Base-by-base conservation (phyloP, 1,284 basidiomycete species). In the Uromyces viciae-fabae region DNA sequence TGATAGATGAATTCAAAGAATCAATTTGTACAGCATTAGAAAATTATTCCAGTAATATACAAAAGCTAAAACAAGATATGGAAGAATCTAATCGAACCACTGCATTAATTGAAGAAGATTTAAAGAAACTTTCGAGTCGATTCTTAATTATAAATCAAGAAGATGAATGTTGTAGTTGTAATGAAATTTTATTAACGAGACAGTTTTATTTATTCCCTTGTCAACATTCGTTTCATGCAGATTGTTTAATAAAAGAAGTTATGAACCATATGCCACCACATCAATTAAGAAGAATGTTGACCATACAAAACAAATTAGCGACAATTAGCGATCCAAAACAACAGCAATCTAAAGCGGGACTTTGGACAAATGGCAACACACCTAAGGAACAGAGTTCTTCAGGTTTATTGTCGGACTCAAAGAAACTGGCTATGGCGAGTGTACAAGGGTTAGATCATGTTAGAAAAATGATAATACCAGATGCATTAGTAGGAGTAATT, bases 171-270 rank as follows among this genome's bases (percentile, higher is more conserved):
- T 91, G 92, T 33, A 89, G 90, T 56, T 99, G 97, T 86, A 89
- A 89, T 17, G 88, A 90, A 82, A 88, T 90, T 52, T 88, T 99
- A 75, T 87, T 97, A 71, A 92, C 91, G 38, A 88, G 97, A 81
- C 95, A 97, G 85, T 98, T 98, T 86, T 99, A 99, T 87, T 93
- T 97, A 68, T 99, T 99, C 88, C 95, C 95, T 14, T 99, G 97
- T 87, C 93, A 95, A 84, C 95, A 98, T 85, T 91, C 91, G 14
- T 97, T 86, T 82, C 86, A 86, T 71, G 85, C 84, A 3, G 86
- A 86, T 79, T 86, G 86, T 68, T 81, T 86, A 56, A 84, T 86
- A 31, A 82, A 83, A 3, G 85, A 97, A 94, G 93, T 91, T 40
- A 97, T 94, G 85, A 93, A 95, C 83, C 94, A 92, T 86, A 88